Evolutionary conservation across 2,329 filamentous ascomycete genomes (phyloP).

Genomic region (Cytospora schulzeri): DNA sequence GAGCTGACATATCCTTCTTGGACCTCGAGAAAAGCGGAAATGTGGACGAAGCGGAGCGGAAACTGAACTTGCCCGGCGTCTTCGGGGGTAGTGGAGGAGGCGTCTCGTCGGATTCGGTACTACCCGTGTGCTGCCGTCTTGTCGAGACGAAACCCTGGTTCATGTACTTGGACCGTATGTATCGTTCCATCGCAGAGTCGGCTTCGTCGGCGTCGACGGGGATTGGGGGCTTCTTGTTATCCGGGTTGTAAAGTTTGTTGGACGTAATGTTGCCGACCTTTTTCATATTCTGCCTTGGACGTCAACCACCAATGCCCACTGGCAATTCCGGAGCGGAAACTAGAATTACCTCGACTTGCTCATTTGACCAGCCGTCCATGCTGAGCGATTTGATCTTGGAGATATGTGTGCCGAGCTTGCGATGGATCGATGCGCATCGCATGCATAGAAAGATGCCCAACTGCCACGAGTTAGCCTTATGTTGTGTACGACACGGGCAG

Average conservation of each 20-base stretch:
- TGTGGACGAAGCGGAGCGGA: slow-evolving; percentile 66
- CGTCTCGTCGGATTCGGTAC: slow-evolving; percentile 58
- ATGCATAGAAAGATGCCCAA: slow-evolving; percentile 96
- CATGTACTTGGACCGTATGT: slow-evolving; percentile 93
- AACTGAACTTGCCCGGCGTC: slow-evolving; percentile 63
- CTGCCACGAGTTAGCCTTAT: slow-evolving; percentile 46
- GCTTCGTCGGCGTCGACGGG: slow-evolving; percentile 90
- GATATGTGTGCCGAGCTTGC: slow-evolving; percentile 95
- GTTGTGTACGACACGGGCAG: background rate
- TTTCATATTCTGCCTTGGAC: slow-evolving; percentile 78
- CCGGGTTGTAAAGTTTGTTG: slow-evolving; percentile 88
- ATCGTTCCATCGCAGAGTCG: slow-evolving; percentile 92
- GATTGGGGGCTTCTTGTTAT: slow-evolving; percentile 78
- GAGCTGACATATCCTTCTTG: slow-evolving; percentile 53
- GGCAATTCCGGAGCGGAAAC: background rate
- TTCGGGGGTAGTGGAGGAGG: slow-evolving; percentile 65
- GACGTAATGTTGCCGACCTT: slow-evolving; percentile 82
- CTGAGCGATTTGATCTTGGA: slow-evolving; percentile 98
- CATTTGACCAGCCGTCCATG: slow-evolving; percentile 96
- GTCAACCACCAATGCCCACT: slow-evolving; percentile 3
- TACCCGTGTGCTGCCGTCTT: slow-evolving; percentile 45
- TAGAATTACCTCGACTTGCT: slow-evolving; percentile 85
- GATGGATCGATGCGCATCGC: slow-evolving; percentile 93
- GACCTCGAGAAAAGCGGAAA: slow-evolving; percentile 65
- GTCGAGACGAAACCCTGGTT: slow-evolving; percentile 48